Evolutionary conservation across 345 rosid genomes (phyloP), one percentile per base, ranked within the genome.

Genomic region (Gossypium anomalum): DNA sequence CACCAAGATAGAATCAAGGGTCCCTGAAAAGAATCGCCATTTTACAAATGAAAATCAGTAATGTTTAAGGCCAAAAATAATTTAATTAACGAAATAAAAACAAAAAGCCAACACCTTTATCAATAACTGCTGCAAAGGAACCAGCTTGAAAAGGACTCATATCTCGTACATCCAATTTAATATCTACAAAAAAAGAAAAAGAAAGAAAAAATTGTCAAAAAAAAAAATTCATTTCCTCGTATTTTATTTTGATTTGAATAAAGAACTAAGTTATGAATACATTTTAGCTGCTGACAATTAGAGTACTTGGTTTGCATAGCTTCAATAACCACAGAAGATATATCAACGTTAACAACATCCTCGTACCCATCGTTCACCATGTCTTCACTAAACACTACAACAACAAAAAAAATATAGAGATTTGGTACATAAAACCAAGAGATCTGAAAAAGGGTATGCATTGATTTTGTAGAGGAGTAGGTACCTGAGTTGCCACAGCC

Each of bases 401-500:
- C 7, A 34, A 34, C 41, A 45, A 51, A 20, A 22, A 57, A 17
- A 57, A 76, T 19, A 3, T 19, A 22, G 11, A 11, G 23, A 23
- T 69, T 16, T 27, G 25, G 52, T 17, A 52, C 25, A 38, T 3
- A 3, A 76, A 20, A 73, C 41, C 0, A 27, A 47, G 25, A 72
- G 74, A 76, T 78, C 74, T 25, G 53, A 61, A 47, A 34, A n/a
- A 13, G 62, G 38, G 57, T 27, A 62, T 45, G 19, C 22, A 15
- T 15, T 16, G 60, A 76, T 49, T 72, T 16, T 20, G 25, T 3
- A 38, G 62, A 6, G 71, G 47, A 43, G 63, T 0, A 15, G n/a
- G 27, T n/a, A 90, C 97, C 91, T 58, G 98, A 93, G 85, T 90
- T 93, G 20, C 98, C 98, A 78, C 95, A 90, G 55, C 98, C 98